Evolutionary conservation across 1,284 basidiomycete species (phyloP).

Genomic region (Leucoagaricus sp.): DNA sequence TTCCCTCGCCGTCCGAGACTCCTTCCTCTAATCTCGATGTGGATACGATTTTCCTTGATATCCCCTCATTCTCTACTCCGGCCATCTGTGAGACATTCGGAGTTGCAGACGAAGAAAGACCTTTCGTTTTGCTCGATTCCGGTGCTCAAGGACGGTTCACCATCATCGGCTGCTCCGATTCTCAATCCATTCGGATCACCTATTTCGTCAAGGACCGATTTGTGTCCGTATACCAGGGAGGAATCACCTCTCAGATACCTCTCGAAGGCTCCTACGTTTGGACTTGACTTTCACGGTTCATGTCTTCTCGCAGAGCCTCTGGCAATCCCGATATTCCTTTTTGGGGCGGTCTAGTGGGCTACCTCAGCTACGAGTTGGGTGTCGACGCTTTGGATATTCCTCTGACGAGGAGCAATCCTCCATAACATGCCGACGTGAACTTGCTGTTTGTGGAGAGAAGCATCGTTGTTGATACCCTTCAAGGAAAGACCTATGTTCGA

Average conservation of each 20-base stretch:
- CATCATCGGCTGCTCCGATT: conserved; percentile 61
- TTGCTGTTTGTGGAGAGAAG: conserved; percentile 76
- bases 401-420: conserved; percentile 13
- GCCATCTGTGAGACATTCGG: conserved; percentile 62
- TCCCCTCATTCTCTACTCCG: conserved; percentile 40
- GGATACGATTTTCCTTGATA: too few relatives aligned
- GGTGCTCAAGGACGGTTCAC: conserved; percentile 75
- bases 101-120: conserved; percentile 53
- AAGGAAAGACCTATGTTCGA: too few relatives aligned
- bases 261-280: conserved; percentile 57
- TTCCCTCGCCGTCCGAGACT: too few relatives aligned
- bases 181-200: conserved; percentile 55
- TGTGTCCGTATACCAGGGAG: too few relatives aligned
- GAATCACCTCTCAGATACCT: too few relatives aligned
- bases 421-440: conserved; percentile 67
- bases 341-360: conserved; percentile 78
- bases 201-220: conserved; percentile 62
- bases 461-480: conserved; percentile 70
- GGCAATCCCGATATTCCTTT: conserved; percentile 63
- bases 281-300: too few relatives aligned
- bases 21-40: too few relatives aligned
- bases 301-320: too few relatives aligned
- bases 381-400: conserved; percentile 41
- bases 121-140: conserved; percentile 76
- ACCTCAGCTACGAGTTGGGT: conserved; percentile 69